A percentile compares a stretch with the other conserved stretches of the same genome.
phyloP scores from a whole-genome alignment of 1,284 basidiomycete species.

The Cryptococcus jaspeensis region DNA sequence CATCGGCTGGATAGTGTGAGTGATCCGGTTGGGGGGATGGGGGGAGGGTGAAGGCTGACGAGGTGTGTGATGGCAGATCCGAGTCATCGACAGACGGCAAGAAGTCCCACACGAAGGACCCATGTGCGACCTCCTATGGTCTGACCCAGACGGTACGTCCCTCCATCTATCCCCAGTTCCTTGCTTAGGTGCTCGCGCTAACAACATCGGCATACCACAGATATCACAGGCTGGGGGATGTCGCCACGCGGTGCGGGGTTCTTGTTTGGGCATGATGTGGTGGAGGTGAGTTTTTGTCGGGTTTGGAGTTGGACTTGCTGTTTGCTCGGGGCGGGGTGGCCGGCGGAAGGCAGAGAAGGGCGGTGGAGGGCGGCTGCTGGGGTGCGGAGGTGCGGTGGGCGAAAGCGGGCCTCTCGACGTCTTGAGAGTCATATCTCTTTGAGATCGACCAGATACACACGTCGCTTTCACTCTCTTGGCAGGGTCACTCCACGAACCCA shows the following conservation, averaged over 20 bases:
- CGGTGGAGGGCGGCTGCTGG: too few relatives aligned
- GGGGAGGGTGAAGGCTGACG: conserved; percentile 65
- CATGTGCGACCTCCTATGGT: conserved; percentile 99
- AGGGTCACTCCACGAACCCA: too few relatives aligned
- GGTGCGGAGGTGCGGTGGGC: not conserved
- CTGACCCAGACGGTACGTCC: conserved; percentile 85
- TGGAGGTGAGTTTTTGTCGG: conserved; percentile 61
- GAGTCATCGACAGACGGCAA: conserved; percentile 92
- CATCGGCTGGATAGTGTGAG: conserved; percentile 80
- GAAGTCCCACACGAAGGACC: conserved; percentile 99
- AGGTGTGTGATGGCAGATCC: conserved; percentile 63
- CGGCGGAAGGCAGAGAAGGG: not conserved
- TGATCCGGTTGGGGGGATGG: conserved; percentile 62
- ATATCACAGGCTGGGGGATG: conserved; percentile 90
- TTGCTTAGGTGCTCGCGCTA: too few relatives aligned
- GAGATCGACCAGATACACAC: too few relatives aligned
- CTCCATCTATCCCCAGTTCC: too few relatives aligned
- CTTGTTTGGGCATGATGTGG: conserved; percentile 91
- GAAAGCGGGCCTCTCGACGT: too few relatives aligned
- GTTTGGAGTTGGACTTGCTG: too few relatives aligned
- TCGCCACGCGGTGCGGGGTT: conserved; percentile 96
- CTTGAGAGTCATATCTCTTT: too few relatives aligned
- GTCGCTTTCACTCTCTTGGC: not conserved
- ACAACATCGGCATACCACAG: conserved; percentile 44
- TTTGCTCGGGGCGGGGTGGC: too few relatives aligned